These are phyloP conservation scores for Pseudonectria foliicola DNA, from an alignment of 2,329 filamentous ascomycete species.

Conservation along the genomic window DNA sequence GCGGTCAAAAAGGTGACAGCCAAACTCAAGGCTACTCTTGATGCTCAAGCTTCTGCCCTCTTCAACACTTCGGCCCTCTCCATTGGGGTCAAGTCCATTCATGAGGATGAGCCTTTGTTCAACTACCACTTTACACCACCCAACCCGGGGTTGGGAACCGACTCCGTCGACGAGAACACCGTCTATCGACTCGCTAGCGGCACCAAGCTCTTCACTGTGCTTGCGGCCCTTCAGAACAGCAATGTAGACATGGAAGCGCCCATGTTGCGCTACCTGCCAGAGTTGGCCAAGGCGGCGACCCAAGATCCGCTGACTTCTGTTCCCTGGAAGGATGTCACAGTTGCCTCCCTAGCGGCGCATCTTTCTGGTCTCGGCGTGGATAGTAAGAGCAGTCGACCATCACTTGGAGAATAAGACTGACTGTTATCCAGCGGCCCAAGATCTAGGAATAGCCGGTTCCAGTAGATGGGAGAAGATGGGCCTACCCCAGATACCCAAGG, in stretches of 20 bases:
- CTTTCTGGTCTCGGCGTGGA: slow-evolving; percentile 35
- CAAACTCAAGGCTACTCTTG: slow-evolving; percentile 18
- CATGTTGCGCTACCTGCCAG: slow-evolving; percentile 38
- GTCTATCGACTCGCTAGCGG: slow-evolving; percentile 29
- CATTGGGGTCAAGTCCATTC: slow-evolving; percentile 34
- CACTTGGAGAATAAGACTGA: slow-evolving; percentile 1
- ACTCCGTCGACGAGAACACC: slow-evolving; percentile 24
- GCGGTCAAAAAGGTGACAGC: slow-evolving; percentile 22
- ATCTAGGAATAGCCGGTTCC: slow-evolving; percentile 22
- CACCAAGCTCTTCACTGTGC: slow-evolving; percentile 27
- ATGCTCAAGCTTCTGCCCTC: slow-evolving; percentile 14
- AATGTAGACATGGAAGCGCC: slow-evolving; percentile 32
- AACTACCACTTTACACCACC: slow-evolving; percentile 35
- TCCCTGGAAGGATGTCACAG: slow-evolving; percentile 41
- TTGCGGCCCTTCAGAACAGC: slow-evolving; percentile 24
- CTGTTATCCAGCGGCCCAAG: slow-evolving; percentile 22
- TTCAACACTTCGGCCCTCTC: slow-evolving; percentile 31
- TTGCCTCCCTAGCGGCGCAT: slow-evolving; percentile 38
- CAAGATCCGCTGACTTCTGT: slow-evolving; percentile 26
- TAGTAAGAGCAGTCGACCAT: slow-evolving; percentile 17
- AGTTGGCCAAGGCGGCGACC: slow-evolving; percentile 20
- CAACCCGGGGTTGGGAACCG: slow-evolving; percentile 16
- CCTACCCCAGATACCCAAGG: slow-evolving; percentile 23
- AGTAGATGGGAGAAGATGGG: slow-evolving; percentile 24
- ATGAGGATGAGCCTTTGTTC: slow-evolving; percentile 30